These are phyloP conservation scores for Panicum virgatum DNA, from an alignment of 202 grass and related monocot species.

Conservation along the genomic window DNA sequence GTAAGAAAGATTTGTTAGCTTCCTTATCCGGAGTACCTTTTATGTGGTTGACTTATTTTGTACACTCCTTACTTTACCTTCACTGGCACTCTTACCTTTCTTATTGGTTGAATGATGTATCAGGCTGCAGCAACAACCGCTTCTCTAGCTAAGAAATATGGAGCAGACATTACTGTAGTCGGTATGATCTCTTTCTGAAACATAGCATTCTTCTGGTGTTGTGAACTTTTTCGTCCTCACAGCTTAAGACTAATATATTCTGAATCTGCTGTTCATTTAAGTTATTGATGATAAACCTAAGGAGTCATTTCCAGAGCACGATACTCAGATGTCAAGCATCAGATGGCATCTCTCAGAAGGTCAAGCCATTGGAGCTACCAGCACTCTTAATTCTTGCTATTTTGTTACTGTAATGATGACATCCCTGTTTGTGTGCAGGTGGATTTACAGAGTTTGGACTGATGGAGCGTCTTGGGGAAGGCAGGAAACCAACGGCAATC, in stretches of 20 bases:
- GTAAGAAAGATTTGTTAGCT: not conserved
- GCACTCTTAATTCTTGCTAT: not conserved
- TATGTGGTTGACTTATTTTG: not conserved
- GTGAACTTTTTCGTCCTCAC: not conserved
- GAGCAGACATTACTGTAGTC: slow-evolving; percentile 91
- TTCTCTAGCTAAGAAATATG: slow-evolving; percentile 91
- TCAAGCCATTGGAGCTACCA: not conserved
- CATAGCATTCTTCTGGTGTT: not conserved
- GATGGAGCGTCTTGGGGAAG: slow-evolving; percentile 95
- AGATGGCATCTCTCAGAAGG: slow-evolving; percentile 99
- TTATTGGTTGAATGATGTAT: slow-evolving; percentile 25
- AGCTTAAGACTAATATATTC: not conserved
- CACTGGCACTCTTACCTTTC: not conserved
- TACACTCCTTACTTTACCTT: not conserved
- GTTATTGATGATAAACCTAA: slow-evolving; percentile 97
- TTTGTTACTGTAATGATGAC: not conserved
- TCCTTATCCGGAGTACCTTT: not conserved
- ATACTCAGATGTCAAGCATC: slow-evolving; percentile 89
- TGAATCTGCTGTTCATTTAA: slow-evolving; percentile 38
- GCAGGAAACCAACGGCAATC: slow-evolving; percentile 70
- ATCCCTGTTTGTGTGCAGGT: slow-evolving; percentile 37
- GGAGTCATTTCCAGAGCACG: slow-evolving; percentile 83
- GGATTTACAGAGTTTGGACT: slow-evolving; percentile 93
- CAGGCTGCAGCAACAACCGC: slow-evolving; percentile 92
- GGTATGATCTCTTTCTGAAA: slow-evolving; percentile 52